Conservation (phyloP, 148 eudicot species). For the Chenopodium berlandieri region DNA sequence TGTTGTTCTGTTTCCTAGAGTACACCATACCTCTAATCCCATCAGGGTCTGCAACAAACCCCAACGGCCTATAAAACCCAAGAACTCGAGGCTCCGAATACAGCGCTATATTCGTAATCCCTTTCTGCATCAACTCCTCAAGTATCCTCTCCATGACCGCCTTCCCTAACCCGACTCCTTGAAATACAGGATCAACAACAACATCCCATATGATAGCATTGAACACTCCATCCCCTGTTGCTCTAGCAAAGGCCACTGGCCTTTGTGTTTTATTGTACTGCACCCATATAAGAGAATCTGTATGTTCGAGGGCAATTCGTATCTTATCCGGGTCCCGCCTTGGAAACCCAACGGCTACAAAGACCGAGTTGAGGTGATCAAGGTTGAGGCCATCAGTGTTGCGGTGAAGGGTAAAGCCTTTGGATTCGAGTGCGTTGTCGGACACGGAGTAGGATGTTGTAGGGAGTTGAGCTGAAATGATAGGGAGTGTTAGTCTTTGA, state of each 20-base stretch:
- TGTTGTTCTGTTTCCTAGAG: slow-evolving; percentile 45
- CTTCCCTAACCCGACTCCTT: slow-evolving; percentile 89
- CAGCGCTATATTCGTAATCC: slow-evolving; percentile 70
- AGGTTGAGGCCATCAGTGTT: slow-evolving; percentile 52
- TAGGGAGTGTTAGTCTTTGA: slow-evolving; percentile 13
- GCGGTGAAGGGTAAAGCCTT: slow-evolving; percentile 64
- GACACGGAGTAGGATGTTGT: slow-evolving; percentile 41
- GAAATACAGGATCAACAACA: slow-evolving; percentile 86
- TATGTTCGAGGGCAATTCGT: slow-evolving; percentile 61
- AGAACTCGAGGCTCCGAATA: slow-evolving; percentile 95
- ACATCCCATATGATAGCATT: slow-evolving; percentile 97
- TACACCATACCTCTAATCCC: slow-evolving; percentile 94
- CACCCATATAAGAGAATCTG: slow-evolving; percentile 67
- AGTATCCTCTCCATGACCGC: slow-evolving; percentile 84
- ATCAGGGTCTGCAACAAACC: slow-evolving; percentile 88
- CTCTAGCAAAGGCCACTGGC: slow-evolving; percentile 92
- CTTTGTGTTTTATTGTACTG: slow-evolving; percentile 56
- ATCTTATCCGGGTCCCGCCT: slow-evolving; percentile 77
- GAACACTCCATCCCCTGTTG: slow-evolving; percentile 93
- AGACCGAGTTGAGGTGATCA: slow-evolving; percentile 83
- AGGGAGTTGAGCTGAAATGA: slow-evolving; percentile 33
- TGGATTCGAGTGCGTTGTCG: slow-evolving; percentile 49
- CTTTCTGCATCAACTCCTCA: slow-evolving; percentile 52
- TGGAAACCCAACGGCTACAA: slow-evolving; percentile 88
- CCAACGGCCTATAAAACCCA: slow-evolving; percentile 85